A percentile compares a stretch with the other conserved stretches of the same genome.
Evolutionary conservation across 345 rosid genomes (phyloP).

Genomic region (Salix caprea): DNA sequence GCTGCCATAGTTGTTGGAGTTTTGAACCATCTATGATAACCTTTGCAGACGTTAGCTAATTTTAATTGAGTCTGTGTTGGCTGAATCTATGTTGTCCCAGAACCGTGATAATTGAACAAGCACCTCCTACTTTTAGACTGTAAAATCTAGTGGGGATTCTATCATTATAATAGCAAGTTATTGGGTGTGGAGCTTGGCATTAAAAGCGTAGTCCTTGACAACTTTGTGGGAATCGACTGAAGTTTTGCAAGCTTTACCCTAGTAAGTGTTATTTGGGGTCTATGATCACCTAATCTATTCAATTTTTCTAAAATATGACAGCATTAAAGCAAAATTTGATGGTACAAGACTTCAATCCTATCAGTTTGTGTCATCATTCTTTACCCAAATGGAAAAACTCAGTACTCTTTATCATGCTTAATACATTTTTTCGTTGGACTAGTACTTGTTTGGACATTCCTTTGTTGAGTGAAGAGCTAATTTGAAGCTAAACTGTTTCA

Average conservation of each 20-base stretch:
- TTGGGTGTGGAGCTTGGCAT: background rate
- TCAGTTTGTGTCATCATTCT: background rate
- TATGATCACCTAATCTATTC: background rate
- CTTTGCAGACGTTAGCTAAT: slow-evolving; percentile 1
- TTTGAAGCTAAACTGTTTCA: background rate
- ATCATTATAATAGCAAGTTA: background rate
- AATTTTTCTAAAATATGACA: background rate
- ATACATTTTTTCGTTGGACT: background rate
- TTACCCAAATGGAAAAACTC: background rate
- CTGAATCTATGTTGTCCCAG: background rate
- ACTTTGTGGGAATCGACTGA: background rate
- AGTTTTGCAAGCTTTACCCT: background rate
- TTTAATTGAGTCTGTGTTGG: background rate
- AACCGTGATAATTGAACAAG: background rate
- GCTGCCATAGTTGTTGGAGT: background rate
- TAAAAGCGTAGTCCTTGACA: background rate
- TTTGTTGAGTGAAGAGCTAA: background rate
- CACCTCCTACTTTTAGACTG: background rate
- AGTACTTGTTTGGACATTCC: background rate
- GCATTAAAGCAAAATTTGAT: background rate
- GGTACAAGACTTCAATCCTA: background rate
- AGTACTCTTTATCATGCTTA: background rate
- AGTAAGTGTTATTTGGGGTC: background rate
- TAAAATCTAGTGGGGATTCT: background rate
- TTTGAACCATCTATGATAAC: slow-evolving; percentile 1